These are phyloP conservation scores for Pleurotus giganteus DNA, from an alignment of 768 basidiomycete genomes.

Conservation along the genomic window DNA sequence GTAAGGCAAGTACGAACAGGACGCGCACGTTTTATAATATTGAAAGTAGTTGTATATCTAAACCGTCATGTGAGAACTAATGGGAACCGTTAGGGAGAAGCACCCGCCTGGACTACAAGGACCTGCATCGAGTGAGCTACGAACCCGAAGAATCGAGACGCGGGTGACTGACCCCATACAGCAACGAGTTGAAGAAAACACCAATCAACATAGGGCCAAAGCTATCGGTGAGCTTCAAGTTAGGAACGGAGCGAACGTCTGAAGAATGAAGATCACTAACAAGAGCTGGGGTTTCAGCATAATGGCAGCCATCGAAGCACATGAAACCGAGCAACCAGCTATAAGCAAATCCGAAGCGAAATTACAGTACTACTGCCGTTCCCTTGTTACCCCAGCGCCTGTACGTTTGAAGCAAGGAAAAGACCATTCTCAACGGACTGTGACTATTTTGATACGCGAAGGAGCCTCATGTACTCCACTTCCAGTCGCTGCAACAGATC, in stretches of 20 bases:
- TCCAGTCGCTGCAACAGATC: too few species aligned
- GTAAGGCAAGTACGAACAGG: not conserved
- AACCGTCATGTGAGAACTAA: not conserved
- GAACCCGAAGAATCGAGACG: not conserved
- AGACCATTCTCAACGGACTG: too few species aligned
- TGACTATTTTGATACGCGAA: too few species aligned
- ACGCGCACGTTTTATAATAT: constrained; percentile 9
- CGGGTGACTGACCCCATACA: constrained; percentile 2
- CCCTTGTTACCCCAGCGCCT: too few species aligned
- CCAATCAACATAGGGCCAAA: constrained; percentile 8
- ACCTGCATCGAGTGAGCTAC: not conserved
- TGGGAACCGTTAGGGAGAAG: too few species aligned
- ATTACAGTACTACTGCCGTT: too few species aligned
- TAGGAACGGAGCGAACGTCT: not conserved
- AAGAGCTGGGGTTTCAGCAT: not conserved
- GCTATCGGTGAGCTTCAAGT: not conserved
- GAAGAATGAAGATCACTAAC: not conserved
- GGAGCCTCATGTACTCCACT: too few species aligned
- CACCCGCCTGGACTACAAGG: constrained; percentile 6
- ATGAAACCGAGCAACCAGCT: too few species aligned
- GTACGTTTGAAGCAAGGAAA: too few species aligned
- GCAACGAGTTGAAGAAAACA: constrained; percentile 1
- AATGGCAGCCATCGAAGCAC: too few species aligned
- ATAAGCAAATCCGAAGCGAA: too few species aligned
- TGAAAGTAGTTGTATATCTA: constrained; percentile 10